Conservation (phyloP, 73 alveolate genomes). For the Paramecium tetraurelia region DNA sequence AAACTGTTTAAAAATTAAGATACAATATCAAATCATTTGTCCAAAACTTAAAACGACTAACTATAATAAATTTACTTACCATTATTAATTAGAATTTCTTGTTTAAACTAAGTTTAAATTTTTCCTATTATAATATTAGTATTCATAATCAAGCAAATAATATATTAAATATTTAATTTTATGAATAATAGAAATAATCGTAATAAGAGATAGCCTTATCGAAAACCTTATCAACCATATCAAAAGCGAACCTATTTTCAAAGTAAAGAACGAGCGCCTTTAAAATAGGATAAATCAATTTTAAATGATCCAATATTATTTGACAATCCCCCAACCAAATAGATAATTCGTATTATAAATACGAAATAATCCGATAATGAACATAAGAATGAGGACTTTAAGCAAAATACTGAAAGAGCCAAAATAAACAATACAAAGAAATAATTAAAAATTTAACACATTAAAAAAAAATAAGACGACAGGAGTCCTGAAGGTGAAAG, state of each 20-base stretch:
- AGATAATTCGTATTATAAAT: not conserved
- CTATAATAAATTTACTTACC: not conserved
- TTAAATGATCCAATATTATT: not conserved
- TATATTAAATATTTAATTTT: too few species aligned
- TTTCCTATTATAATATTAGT: too few species aligned
- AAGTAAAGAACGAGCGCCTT: not conserved
- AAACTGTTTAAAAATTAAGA: not conserved
- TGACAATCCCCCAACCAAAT: not conserved
- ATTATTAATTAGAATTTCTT: not conserved
- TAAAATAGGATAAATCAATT: not conserved
- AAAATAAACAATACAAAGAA: not conserved
- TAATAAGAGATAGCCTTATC: not conserved
- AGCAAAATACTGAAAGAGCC: not conserved
- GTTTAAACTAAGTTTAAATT: not conserved
- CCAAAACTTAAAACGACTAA: not conserved
- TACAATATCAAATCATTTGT: not conserved
- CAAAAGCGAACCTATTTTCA: not conserved
- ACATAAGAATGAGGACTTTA: not conserved
- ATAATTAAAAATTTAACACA: not conserved
- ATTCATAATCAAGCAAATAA: too few species aligned
- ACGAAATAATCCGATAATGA: not conserved
- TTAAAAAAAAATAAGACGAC: not conserved
- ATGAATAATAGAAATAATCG: not conserved
- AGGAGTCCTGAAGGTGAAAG: not conserved
- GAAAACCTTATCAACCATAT: not conserved